These are phyloP conservation scores for Manihot esculenta DNA, from an alignment of 441 rosid species.

Conservation along the genomic window DNA sequence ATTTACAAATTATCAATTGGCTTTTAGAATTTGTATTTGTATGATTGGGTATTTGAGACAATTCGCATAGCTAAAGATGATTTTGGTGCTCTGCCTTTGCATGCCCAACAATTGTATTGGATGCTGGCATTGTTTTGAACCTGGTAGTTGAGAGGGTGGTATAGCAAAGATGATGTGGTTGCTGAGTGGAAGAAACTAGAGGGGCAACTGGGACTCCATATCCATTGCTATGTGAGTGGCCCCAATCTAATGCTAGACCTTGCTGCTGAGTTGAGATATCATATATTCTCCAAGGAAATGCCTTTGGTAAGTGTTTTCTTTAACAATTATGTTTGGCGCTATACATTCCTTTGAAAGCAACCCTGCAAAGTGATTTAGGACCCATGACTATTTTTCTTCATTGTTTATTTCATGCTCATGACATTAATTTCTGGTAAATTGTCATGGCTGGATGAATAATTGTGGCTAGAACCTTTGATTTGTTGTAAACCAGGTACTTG, in stretches of 20 bases:
- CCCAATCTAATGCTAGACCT: constrained; percentile 61
- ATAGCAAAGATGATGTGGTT: constrained; percentile 78
- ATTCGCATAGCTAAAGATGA: neutral
- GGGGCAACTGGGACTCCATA: constrained; percentile 53
- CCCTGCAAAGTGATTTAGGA: neutral
- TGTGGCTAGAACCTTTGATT: constrained; percentile 11
- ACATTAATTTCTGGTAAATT: neutral
- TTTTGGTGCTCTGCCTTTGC: neutral
- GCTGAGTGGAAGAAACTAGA: constrained; percentile 85
- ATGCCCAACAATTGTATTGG: neutral
- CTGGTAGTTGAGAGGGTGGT: constrained; percentile 75
- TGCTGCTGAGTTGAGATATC: constrained; percentile 85
- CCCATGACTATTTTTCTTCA: neutral
- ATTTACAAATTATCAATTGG: too few relatives aligned
- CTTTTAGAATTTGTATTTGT: too few relatives aligned
- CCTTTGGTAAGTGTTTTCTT: constrained; percentile 61
- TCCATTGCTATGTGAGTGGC: constrained; percentile 81
- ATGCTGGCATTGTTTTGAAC: neutral
- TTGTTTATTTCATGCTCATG: neutral
- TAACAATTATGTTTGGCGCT: neutral
- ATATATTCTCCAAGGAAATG: constrained; percentile 83
- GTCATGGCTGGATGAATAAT: neutral
- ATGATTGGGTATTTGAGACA: neutral
- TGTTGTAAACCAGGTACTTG: constrained; percentile 51
- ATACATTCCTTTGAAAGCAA: too few relatives aligned